Conservation (phyloP, 1,139 yeast genomes). For the Debaryomyces udenii region DNA sequence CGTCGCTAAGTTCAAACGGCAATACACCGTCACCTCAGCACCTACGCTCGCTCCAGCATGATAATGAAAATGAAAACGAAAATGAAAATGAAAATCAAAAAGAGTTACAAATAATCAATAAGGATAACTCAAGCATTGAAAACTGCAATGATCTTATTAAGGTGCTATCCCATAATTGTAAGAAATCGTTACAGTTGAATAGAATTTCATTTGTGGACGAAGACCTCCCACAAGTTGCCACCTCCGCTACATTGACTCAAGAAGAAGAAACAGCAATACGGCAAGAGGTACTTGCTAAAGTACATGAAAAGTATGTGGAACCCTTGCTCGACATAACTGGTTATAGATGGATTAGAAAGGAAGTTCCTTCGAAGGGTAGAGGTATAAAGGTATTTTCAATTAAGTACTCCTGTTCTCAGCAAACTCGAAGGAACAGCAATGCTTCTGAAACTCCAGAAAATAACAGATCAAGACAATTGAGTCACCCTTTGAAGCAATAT, state of each 20-base stretch:
- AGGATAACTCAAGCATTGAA: slow-evolving; percentile 2
- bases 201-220: slow-evolving; percentile 12
- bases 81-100: neutral
- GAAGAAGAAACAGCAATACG: slow-evolving; percentile 12
- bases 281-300: slow-evolving; percentile 12
- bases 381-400: slow-evolving; percentile 22
- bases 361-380: slow-evolving; percentile 21
- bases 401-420: slow-evolving; percentile 25
- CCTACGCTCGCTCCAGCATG: neutral
- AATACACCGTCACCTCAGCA: slow-evolving; percentile 1
- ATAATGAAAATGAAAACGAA: neutral
- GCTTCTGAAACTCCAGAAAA: neutral
- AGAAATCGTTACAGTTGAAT: slow-evolving; percentile 6
- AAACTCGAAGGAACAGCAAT: slow-evolving; percentile 11
- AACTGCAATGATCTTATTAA: slow-evolving; percentile 8
- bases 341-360: slow-evolving; percentile 24
- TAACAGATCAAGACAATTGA: slow-evolving; percentile 19
- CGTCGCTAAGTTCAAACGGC: slow-evolving; percentile 10
- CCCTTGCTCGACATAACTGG: slow-evolving; percentile 22
- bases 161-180: slow-evolving; percentile 9
- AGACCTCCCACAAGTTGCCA: slow-evolving; percentile 10
- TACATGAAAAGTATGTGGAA: slow-evolving; percentile 21
- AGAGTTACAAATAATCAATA: neutral
- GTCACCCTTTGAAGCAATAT: slow-evolving; percentile 23
- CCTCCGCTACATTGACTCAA: slow-evolving; percentile 1